Base-by-base conservation (phyloP, 176 grass and related monocot genomes). In the Typha latifolia region DNA sequence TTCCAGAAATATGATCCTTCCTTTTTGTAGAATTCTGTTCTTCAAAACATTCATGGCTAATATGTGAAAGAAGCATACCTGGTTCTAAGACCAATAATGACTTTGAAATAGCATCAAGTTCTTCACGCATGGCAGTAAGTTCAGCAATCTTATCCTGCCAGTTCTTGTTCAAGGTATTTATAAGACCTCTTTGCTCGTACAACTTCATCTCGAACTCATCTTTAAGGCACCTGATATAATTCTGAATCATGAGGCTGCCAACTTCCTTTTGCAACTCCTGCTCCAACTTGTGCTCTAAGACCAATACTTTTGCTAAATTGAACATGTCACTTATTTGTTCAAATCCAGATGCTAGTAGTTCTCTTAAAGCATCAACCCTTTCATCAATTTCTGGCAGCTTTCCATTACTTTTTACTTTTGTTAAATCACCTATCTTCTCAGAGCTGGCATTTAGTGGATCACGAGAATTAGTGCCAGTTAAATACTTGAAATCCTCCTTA, bases 211-310 rank as follows among this genome's bases (percentile, higher is more conserved):
- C 83, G 18, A 85, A 83, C 68, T 90, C 81, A 1, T 77, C 61
- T 1, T 62, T 73, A 15, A 90, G 32, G 32, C 63, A 5, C 16
- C 24, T 62, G 13, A 93, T 78, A 71, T 74, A 87, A 32, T 74
- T 79, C 49, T 62, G 72, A 52, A 87, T 62, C 69, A 87, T 66
- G 64, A 87, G 82, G 69, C 27, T 50, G 1, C 50, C 69, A 22
- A 97, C 52, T 70, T 93, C 83, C 24, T 53, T 69, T 49, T 74
- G 89, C 73, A 90, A 72, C 34, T 87, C 83, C 13, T 90, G n/a
- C 68, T 90, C 94, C 79, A 82, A 77, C 79, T 90, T 72, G 23
- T 31, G 61, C 26, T 85, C 83, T 51, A 62, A 56, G 14, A 73
- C 52, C 9, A 49, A 18, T 62, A 51, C 31, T 72, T 80, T 73